These are phyloP conservation scores for Ceratocystis eucalypticola DNA, from an alignment of 2,329 filamentous ascomycete species.

Conservation along the genomic window DNA sequence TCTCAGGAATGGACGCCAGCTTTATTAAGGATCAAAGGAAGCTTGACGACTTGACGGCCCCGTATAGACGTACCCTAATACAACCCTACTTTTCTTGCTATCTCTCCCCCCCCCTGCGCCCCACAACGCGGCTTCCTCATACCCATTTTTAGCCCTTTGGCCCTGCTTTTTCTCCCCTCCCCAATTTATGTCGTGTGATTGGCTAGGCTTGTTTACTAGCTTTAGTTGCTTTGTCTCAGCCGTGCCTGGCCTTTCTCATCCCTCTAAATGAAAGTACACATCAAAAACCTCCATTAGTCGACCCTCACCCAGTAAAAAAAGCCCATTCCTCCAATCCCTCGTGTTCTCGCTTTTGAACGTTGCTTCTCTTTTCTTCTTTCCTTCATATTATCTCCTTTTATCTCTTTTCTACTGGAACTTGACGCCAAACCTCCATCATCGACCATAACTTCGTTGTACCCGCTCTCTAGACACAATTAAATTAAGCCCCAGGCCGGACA, in stretches of 20 bases:
- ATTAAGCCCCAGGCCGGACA: not conserved
- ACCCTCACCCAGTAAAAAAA: not conserved
- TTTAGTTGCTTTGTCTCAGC: slow-evolving; percentile 15
- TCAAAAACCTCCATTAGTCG: not conserved
- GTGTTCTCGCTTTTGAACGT: not conserved
- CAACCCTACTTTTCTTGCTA: not conserved
- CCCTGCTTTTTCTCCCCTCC: not conserved
- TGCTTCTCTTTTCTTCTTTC: not conserved
- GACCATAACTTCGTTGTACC: not conserved
- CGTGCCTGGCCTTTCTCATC: slow-evolving; percentile 13
- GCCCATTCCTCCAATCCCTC: slow-evolving; percentile 9
- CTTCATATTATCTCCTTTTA: not conserved
- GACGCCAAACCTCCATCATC: not conserved
- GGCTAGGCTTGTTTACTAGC: slow-evolving; percentile 15
- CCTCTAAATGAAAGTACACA: slow-evolving; percentile 13
- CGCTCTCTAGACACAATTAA: not conserved
- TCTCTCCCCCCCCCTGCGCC: not conserved
- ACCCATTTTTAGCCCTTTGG: not conserved
- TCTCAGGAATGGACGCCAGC: not conserved
- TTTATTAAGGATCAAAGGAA: no score
- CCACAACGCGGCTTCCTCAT: not conserved
- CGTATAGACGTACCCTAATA: not conserved
- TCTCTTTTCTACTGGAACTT: not conserved
- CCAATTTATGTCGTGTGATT: slow-evolving; percentile 6
- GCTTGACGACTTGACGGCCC: not conserved